phyloP scores from a whole-genome alignment of 306 rosid genomes.

The Amphicarpaea edgeworthii region DNA sequence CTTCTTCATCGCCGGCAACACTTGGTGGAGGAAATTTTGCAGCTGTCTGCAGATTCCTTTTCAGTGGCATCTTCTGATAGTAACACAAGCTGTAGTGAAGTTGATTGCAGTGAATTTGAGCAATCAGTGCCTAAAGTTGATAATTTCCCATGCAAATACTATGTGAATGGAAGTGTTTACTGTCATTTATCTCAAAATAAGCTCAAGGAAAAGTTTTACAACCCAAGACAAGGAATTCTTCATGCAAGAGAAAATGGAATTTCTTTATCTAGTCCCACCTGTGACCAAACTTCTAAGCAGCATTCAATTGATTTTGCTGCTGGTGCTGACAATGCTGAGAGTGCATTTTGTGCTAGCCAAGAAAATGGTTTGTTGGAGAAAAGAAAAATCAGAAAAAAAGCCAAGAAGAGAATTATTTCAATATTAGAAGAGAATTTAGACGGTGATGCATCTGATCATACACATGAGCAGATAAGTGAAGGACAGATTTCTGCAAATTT shows the following conservation, averaged over 20 bases:
- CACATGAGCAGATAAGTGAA: slow-evolving; percentile 42
- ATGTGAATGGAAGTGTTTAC: slow-evolving; percentile 51
- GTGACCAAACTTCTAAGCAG: slow-evolving; percentile 50
- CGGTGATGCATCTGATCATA: slow-evolving; percentile 48
- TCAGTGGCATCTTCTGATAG: slow-evolving; percentile 95
- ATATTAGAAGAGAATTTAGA: slow-evolving; percentile 57
- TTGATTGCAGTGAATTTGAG: slow-evolving; percentile 59
- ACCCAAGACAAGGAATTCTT: slow-evolving; percentile 51
- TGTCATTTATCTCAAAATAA: slow-evolving; percentile 46
- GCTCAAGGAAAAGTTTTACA: slow-evolving; percentile 47
- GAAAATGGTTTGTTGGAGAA: slow-evolving; percentile 54
- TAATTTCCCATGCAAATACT: slow-evolving; percentile 47
- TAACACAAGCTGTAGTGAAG: slow-evolving; percentile 84
- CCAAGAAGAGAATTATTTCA: slow-evolving; percentile 69
- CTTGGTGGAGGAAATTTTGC: slow-evolving; percentile 92
- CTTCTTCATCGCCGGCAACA: slow-evolving; percentile 92
- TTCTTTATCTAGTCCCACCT: slow-evolving; percentile 45
- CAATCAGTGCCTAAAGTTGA: slow-evolving; percentile 53
- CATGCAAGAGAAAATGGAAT: slow-evolving; percentile 58
- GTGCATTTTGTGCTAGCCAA: slow-evolving; percentile 43
- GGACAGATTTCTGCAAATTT: slow-evolving; percentile 47
- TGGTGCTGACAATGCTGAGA: slow-evolving; percentile 48
- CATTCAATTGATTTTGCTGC: slow-evolving; percentile 49
- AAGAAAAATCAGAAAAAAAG: slow-evolving; percentile 66
- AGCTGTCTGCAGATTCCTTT: slow-evolving; percentile 87